Percentiles rank a stretch among this genome's conserved stretches.
Conservation (phyloP, 2,329 filamentous ascomycete genomes). For the Cadophora sp. region DNA sequence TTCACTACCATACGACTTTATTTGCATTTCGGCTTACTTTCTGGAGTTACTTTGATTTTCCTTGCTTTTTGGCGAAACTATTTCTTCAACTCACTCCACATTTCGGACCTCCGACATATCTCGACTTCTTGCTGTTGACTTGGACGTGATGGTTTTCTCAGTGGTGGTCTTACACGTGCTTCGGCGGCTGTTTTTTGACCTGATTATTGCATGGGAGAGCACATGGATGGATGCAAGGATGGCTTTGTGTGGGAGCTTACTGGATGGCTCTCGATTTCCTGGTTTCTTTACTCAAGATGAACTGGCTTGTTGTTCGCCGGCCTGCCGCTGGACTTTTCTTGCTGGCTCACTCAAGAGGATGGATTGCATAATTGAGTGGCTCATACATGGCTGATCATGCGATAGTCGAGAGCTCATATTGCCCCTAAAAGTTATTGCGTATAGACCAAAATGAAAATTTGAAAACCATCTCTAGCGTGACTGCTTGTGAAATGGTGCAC, state of each 20-base stretch:
- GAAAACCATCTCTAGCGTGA: background rate
- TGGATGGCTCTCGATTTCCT: background rate
- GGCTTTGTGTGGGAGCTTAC: background rate
- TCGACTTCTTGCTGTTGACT: background rate
- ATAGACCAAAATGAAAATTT: background rate
- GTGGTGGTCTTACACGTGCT: background rate
- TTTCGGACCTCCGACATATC: background rate
- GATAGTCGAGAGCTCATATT: slow-evolving; percentile 9
- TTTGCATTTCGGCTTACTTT: background rate
- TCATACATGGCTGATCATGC: slow-evolving; percentile 7
- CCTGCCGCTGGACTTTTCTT: slow-evolving; percentile 8
- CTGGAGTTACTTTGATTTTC: slow-evolving; percentile 2
- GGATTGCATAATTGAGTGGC: slow-evolving; percentile 3
- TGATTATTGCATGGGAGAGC: background rate
- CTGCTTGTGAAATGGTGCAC: background rate
- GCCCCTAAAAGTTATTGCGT: slow-evolving; percentile 9
- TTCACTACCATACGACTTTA: background rate
- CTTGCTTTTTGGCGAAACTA: background rate
- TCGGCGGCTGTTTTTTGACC: background rate
- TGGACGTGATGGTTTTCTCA: background rate
- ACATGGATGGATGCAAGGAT: background rate
- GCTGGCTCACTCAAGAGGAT: slow-evolving; percentile 3
- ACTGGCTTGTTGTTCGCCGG: background rate
- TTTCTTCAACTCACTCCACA: background rate
- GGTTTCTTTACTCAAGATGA: background rate